phyloP scores from a whole-genome alignment of 1,284 basidiomycete genomes.

The Porodaedalea pini region DNA sequence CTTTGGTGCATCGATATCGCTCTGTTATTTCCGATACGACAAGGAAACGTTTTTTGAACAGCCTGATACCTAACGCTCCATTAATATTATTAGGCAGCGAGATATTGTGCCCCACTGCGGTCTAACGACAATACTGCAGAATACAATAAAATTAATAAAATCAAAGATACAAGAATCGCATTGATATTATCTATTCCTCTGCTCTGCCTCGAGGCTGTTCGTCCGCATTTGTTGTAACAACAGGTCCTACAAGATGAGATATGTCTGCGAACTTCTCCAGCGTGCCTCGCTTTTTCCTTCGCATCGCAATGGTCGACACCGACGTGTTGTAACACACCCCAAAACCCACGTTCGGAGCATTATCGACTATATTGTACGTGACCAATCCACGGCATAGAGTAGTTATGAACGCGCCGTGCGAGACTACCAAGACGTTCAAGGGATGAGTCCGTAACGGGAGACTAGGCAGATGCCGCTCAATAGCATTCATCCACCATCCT shows the following conservation, averaged over 20 bases:
- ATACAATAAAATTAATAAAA: neutral
- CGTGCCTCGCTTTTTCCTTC: conserved; percentile 37
- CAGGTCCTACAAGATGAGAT: conserved; percentile 43
- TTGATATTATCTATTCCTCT: conserved; percentile 3
- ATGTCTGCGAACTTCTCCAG: conserved; percentile 53
- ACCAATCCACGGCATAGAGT: conserved; percentile 48
- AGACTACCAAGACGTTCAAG: conserved; percentile 52
- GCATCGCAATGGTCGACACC: conserved; percentile 55
- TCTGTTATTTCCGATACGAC: too few species aligned
- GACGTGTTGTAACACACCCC: conserved; percentile 53
- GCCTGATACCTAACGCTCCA: too few species aligned
- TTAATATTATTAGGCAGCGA: too few species aligned
- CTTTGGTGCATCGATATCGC: too few species aligned
- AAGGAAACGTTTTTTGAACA: too few species aligned
- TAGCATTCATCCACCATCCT: conserved; percentile 55
- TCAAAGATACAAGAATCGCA: neutral
- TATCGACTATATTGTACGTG: conserved; percentile 36
- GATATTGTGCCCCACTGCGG: too few species aligned
- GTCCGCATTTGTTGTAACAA: conserved; percentile 51
- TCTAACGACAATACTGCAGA: too few species aligned
- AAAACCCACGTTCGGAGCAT: conserved; percentile 41
- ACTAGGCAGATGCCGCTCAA: conserved; percentile 39
- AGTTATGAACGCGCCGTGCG: conserved; percentile 63
- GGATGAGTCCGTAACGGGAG: conserved; percentile 23
- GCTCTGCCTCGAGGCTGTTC: conserved; percentile 27